A percentile compares a stretch with the other conserved stretches of the same genome.
These are phyloP conservation scores for Thermoascus crustaceus DNA, from an alignment of 2,329 filamentous ascomycete genomes.

Conservation along the genomic window DNA sequence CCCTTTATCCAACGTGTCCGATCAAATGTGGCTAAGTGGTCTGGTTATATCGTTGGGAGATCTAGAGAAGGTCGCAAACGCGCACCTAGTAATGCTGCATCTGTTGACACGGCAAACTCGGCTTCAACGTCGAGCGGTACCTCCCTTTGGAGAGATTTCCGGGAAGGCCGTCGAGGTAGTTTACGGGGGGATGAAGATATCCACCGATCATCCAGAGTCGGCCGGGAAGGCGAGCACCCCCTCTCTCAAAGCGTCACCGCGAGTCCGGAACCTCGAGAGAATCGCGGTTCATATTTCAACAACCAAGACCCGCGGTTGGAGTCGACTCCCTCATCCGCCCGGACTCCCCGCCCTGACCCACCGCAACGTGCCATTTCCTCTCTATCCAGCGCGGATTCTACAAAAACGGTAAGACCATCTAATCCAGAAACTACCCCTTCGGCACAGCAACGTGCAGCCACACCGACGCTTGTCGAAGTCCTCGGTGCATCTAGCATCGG, in stretches of 20 bases:
- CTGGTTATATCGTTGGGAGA: constrained; percentile 45
- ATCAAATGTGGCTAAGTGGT: constrained; percentile 64
- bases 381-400: constrained; percentile 39
- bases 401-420: constrained; percentile 36
- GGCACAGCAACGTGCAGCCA: constrained; percentile 17
- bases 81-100: constrained; percentile 47
- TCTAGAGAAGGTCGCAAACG: constrained; percentile 40
- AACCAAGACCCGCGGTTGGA: constrained; percentile 10
- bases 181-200: constrained; percentile 52
- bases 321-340: constrained; percentile 14
- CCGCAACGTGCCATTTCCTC: constrained; percentile 35
- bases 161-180: constrained; percentile 46
- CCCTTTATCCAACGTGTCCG: constrained; percentile 78
- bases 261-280: constrained; percentile 49
- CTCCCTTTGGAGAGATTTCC: constrained; percentile 46
- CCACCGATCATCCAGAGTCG: constrained; percentile 42
- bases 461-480: constrained; percentile 22
- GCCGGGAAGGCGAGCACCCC: constrained; percentile 58
- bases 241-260: constrained; percentile 66
- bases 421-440: constrained; percentile 17
- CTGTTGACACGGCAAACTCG: constrained; percentile 47
- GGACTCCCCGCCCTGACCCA: constrained; percentile 28
- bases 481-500: constrained; percentile 26
- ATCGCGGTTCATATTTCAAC: constrained; percentile 31
- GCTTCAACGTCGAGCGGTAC: constrained; percentile 48